Evolutionary conservation across 2,329 filamentous ascomycete species (phyloP).

Genomic region (Fusarium buharicum): DNA sequence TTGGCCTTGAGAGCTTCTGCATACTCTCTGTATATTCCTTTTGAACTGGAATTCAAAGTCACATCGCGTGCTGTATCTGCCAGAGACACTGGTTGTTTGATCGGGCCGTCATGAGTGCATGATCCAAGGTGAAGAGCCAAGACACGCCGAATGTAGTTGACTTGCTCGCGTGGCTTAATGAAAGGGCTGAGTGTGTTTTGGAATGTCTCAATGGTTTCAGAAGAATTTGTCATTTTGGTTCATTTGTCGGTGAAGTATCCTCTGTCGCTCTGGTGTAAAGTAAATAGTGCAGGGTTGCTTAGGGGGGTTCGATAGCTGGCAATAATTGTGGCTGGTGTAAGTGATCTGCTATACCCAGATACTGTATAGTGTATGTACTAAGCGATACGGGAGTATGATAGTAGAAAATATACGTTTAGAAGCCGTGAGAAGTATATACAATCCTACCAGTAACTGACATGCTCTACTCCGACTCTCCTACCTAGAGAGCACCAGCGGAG

Average conservation of each 20-base stretch:
- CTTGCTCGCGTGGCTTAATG: slow-evolving; percentile 67
- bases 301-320: not conserved
- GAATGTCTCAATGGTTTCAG: slow-evolving; percentile 51
- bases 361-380: too few relatives aligned
- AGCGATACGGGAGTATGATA: too few relatives aligned
- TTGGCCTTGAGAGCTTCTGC: slow-evolving; percentile 65
- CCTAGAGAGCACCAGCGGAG: not conserved
- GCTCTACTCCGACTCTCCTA: not conserved
- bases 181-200: slow-evolving; percentile 61
- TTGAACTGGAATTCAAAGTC: slow-evolving; percentile 51
- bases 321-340: slow-evolving; percentile 28
- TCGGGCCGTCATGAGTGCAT: slow-evolving; percentile 56
- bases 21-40: slow-evolving; percentile 65
- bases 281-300: slow-evolving; percentile 33
- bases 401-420: too few relatives aligned
- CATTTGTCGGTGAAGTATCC: slow-evolving; percentile 22
- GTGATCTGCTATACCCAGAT: too few relatives aligned
- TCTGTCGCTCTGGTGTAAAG: slow-evolving; percentile 27
- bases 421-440: too few relatives aligned
- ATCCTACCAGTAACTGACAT: not conserved
- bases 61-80: slow-evolving; percentile 53
- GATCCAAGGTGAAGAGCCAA: slow-evolving; percentile 64
- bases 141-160: slow-evolving; percentile 65
- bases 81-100: slow-evolving; percentile 61
- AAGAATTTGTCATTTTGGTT: slow-evolving; percentile 47